Evolutionary conservation across 2,329 filamentous ascomycete species (phyloP).

Genomic region (Fusarium sulawesiense): DNA sequence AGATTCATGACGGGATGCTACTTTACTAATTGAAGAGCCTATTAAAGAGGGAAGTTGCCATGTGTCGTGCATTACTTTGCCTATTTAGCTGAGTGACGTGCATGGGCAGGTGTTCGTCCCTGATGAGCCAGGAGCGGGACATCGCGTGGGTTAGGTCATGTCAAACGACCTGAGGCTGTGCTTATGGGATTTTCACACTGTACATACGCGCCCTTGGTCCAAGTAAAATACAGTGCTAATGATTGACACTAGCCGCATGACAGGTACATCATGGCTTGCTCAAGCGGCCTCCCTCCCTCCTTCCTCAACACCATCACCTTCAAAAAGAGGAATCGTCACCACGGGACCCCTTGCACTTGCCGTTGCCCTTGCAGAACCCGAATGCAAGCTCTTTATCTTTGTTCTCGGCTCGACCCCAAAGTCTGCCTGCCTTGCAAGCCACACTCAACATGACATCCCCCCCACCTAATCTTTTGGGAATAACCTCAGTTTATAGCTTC

Average conservation of each 20-base stretch:
- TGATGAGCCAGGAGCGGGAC: slow-evolving; percentile 38
- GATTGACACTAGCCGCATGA: slow-evolving; percentile 15
- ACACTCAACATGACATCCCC: neutral
- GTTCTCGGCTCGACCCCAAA: slow-evolving; percentile 16
- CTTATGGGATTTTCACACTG: rapidly evolving
- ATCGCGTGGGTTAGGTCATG: slow-evolving; percentile 30
- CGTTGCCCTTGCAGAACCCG: slow-evolving; percentile 14
- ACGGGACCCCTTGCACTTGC: slow-evolving; percentile 40
- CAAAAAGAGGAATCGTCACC: slow-evolving; percentile 32
- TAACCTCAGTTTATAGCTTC: slow-evolving; percentile 11
- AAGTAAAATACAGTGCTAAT: too few species aligned
- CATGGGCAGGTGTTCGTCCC: slow-evolving; percentile 37
- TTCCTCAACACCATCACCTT: slow-evolving; percentile 28
- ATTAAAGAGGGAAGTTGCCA: slow-evolving; percentile 13
- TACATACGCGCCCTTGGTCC: too few species aligned
- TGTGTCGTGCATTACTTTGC: slow-evolving; percentile 34
- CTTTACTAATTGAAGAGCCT: slow-evolving; percentile 17
- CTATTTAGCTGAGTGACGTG: slow-evolving; percentile 36
- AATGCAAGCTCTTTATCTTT: slow-evolving; percentile 24
- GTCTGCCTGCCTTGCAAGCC: slow-evolving; percentile 1
- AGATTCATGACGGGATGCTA: neutral
- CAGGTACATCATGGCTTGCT: slow-evolving; percentile 21
- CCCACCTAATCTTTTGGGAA: slow-evolving; percentile 13
- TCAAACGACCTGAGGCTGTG: slow-evolving; percentile 42
- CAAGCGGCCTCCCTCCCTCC: slow-evolving; percentile 26